Evolutionary conservation across 768 basidiomycete species (phyloP).

Genomic region (Trametes villosa): DNA sequence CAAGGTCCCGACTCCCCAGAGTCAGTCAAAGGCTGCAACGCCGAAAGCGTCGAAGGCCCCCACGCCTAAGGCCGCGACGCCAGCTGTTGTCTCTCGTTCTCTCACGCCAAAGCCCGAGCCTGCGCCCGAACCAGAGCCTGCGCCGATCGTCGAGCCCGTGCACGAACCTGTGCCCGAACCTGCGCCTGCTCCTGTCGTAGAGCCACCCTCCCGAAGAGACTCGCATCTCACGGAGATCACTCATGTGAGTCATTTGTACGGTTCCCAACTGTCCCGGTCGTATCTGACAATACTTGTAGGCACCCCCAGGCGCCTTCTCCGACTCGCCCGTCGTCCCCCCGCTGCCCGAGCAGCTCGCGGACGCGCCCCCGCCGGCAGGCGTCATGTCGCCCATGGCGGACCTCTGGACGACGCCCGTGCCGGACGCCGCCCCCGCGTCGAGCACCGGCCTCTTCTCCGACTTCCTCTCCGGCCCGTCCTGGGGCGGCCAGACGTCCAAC

Average conservation of each 20-base stretch:
- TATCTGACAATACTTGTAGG: neutral
- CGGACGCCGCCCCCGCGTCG: constrained; percentile 16
- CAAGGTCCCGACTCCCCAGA: constrained; percentile 24
- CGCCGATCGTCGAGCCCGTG: neutral
- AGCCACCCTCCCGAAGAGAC: neutral
- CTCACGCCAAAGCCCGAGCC: constrained; percentile 17
- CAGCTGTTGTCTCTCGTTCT: constrained; percentile 4
- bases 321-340: constrained; percentile 19
- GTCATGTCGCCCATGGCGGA: constrained; percentile 25
- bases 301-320: constrained; percentile 1
- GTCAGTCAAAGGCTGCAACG: constrained; percentile 19
- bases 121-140: constrained; percentile 5
- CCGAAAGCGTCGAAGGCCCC: constrained; percentile 22
- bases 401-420: constrained; percentile 20
- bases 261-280: neutral
- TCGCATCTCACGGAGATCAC: constrained; percentile 1
- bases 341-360: constrained; percentile 5
- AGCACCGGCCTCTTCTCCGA: constrained; percentile 24
- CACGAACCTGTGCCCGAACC: neutral
- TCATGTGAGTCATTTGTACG: neutral
- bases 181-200: neutral
- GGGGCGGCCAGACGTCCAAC: constrained; percentile 14
- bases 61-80: constrained; percentile 18
- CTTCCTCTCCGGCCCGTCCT: constrained; percentile 21
- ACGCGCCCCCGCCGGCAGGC: constrained; percentile 5